Evolutionary conservation across 2,329 filamentous ascomycete species (phyloP), one percentile per base, ranked within the genome.

Genomic region (Chrysoporthe austroafricana): DNA sequence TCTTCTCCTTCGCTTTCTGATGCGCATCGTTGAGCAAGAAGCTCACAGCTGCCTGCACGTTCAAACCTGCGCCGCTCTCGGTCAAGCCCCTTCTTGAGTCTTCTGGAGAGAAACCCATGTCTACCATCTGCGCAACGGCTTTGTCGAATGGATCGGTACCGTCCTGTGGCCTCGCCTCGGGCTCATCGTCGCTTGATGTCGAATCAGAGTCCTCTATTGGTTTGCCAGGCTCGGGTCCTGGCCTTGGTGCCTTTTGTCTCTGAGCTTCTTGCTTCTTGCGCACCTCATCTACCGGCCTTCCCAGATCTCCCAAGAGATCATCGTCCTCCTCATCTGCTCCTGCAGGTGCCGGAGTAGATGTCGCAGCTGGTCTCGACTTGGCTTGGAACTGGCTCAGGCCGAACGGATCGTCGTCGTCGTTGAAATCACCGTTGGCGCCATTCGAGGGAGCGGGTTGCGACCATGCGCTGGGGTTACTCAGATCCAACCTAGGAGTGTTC

Each of bases 21-120:
- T 99, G 96, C 6, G 96, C 96, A 76, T 97, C 92, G 67, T 96
- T 96, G 46, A 99, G 81, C 11, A 99, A 85, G 89, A 91, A 96
- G 52, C 94, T 90, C 7, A 97, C 93, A 1, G 95, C 95, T 61
- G 89, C 90, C 77, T 97, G 93, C 11, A 97, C 88, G 75, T 97
- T 91, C 1, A 89, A 80, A 2, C 93, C 92, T 3, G 89, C 90
- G 4, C 93, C 91, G 43, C 92, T 97, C 74, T 93, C 91, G 13
- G 89, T 88, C 52, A 99, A 80, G 5, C 94, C 96, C 70, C 90
- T 85, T 64, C 87, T 86, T n/a, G 96, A 91, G 74, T 94, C 93
- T 68, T 97, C 92, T 0, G 89, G 86, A 0, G 93, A 89, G 73
- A 99, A 99, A 0, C 96, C 96, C 88, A 98, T 98, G 72, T 97